Evolutionary conservation across 768 basidiomycete genomes (phyloP), one percentile per base, ranked within the genome.

Genomic region (Hirschioporus abietinus): DNA sequence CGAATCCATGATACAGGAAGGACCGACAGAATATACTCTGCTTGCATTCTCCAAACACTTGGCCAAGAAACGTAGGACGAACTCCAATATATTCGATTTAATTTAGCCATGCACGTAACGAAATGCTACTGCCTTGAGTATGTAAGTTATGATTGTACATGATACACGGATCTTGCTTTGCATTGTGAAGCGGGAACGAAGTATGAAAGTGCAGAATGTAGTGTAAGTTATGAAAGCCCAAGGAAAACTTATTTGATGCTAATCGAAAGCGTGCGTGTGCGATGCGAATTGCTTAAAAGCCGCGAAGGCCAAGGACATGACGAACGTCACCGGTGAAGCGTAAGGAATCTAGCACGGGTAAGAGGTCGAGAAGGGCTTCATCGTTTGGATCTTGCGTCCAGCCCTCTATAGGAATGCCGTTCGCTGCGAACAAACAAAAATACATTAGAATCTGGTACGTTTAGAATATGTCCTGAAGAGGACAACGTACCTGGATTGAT

Each of bases 351-450:
- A 99, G 86, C 64, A 99, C 90, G 23, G 97, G 97, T 26, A 99
- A 80, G 63, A 98, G 85, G 79, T 99, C 96, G 66, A 99, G 88
- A 66, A 99, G 81, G 24, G 96, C 97, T 78, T 99, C 94, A 79
- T 99, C 97, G 67, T 89, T 88, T 35, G 94, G 96, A 78, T 99
- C 97, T 68, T 95, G 90, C 25, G 95, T 98, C 97, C 97, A 99
- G 63, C 97, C 97, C 82, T 99, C 96, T 78, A 99, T 94, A 35
- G 97, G 97, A 73, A 99, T 95, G 64, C 95, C 97, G 76, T 99
- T 99, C 64, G 93, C 97, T 99, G 75, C 60, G n/a, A 58, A 30
- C 42, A 30, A 12, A 59, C 61, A 25, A 63, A 57, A 23, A 63
- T 24, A 58, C 5, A 36, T 66, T 26, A 70, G 60, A 15, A 59